Base-by-base conservation (phyloP, 495 filamentous ascomycete genomes). In the Penicillium riverlandense region DNA sequence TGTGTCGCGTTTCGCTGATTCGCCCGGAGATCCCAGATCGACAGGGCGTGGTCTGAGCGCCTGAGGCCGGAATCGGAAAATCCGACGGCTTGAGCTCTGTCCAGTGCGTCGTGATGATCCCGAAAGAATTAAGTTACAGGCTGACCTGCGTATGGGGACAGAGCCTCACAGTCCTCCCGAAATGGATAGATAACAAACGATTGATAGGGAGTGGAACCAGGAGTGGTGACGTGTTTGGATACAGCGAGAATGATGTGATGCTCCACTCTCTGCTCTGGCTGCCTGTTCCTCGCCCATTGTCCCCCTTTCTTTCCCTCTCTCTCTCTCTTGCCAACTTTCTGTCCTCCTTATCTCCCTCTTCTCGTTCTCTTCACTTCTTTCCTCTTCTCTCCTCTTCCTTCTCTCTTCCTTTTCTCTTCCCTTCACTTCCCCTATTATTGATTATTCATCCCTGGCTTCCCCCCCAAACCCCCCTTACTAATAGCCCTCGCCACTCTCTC, bases 301-400 rank as follows among this genome's bases (percentile, higher is more conserved):
- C 32, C n/a, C 32, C n/a, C 32, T 34, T 34, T 34, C 32, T 34
- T 12, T 51, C 48, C 38, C 45, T 45, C 35, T 29, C 15, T 29
- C 35, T 36, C 36, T 35, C 41, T 44, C 50, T 54, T 61, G 65
- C 50, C 65, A 60, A 59, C 50, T 28, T 52, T 46, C 38, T 50
- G 35, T 38, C 34, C 28, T 41, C 13, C 37, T 29, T 33, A 34
- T 38, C 37, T 48, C 28, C 46, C 37, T 41, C 30, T 36, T 22
- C 13, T 38, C 38, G 11, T 46, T 41, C 41, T 22, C 16, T 50
- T 38, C 29, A 33, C 38, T 28, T 11, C 27, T 38, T 30, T 11
- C n/a, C 38, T 2, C 31, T 30, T 35, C 12, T 28, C 13, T 31
- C 35, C 41, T 14, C 33, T 43, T 40, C 35, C n/a, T 11, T 42